Conservation (phyloP, 2,329 filamentous ascomycete species). For the Xylaria multiplex region DNA sequence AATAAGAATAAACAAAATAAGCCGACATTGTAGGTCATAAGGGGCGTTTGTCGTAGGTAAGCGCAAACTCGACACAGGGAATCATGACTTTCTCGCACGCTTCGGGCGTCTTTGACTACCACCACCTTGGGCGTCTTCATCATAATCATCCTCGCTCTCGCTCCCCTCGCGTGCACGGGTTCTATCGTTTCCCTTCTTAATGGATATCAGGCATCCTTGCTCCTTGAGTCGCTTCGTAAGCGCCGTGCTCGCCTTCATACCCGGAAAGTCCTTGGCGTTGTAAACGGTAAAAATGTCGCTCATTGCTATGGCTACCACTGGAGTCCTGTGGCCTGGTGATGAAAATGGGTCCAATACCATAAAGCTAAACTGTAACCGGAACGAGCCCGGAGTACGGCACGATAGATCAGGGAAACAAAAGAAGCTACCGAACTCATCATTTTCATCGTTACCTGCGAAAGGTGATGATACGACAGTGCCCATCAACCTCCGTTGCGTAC, state of each 20-base stretch:
- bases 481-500: conserved; percentile 80
- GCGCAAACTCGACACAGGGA: not conserved
- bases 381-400: conserved; percentile 80
- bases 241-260: conserved; percentile 80
- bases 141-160: conserved; percentile 58
- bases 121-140: conserved; percentile 50
- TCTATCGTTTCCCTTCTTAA: conserved; percentile 85
- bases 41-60: not conserved
- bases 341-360: conserved; percentile 75
- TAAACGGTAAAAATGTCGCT: conserved; percentile 82
- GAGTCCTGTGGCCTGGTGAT: conserved; percentile 62
- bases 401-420: conserved; percentile 88
- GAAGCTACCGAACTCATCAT: conserved; percentile 79
- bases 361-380: conserved; percentile 77
- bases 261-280: conserved; percentile 86
- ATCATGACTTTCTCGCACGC: conserved; percentile 44
- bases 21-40: conserved; percentile 5
- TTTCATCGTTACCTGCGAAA: conserved; percentile 79
- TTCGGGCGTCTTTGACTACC: conserved; percentile 40
- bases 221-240: conserved; percentile 79
- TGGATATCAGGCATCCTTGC: conserved; percentile 84
- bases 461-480: conserved; percentile 80
- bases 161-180: conserved; percentile 56
- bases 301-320: conserved; percentile 63
- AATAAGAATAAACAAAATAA: conserved; percentile 11